phyloP scores from a whole-genome alignment of 106 monocot species.

The Narthecium ossifragum region DNA sequence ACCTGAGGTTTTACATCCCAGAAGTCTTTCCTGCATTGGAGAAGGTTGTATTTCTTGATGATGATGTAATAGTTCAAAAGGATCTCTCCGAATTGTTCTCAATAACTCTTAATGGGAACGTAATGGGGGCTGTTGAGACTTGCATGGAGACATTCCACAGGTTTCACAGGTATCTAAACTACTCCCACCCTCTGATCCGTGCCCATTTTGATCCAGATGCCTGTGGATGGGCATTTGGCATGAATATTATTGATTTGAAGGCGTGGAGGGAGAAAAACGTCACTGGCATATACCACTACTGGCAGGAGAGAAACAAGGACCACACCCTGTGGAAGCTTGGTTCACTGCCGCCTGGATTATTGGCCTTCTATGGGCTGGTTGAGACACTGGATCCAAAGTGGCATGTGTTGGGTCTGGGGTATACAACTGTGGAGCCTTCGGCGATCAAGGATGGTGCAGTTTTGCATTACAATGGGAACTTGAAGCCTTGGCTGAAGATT shows the following conservation, averaged over 20 bases:
- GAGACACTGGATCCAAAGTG: conserved; percentile 58
- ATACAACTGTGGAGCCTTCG: conserved; percentile 50
- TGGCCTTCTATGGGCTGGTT: conserved; percentile 74
- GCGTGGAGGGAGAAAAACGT: conserved; percentile 65
- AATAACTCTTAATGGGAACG: conserved; percentile 67
- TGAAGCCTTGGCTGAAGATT: conserved; percentile 89
- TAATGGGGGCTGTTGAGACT: conserved; percentile 83
- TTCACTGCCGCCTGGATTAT: conserved; percentile 64
- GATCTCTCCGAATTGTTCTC: conserved; percentile 53
- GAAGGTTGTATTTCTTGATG: conserved; percentile 73
- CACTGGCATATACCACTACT: conserved; percentile 85
- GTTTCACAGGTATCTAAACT: conserved; percentile 74
- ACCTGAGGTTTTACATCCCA: conserved; percentile 75
- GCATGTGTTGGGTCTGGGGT: conserved; percentile 77
- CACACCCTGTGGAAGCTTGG: conserved; percentile 81
- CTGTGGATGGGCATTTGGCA: conserved; percentile 87
- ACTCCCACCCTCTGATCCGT: conserved; percentile 65
- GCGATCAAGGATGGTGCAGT: conserved; percentile 57
- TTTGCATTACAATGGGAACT: conserved; percentile 77
- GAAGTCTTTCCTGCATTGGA: conserved; percentile 64
- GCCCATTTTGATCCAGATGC: conserved; percentile 81
- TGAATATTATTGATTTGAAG: conserved; percentile 66
- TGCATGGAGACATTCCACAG: conserved; percentile 87
- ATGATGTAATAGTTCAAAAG: conserved; percentile 74
- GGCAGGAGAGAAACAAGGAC: conserved; percentile 71